A percentile compares a stretch with the other conserved stretches of the same genome.
Evolutionary conservation across 805 yeast species (phyloP).

Genomic region (Pichia rugopelliculosa): DNA sequence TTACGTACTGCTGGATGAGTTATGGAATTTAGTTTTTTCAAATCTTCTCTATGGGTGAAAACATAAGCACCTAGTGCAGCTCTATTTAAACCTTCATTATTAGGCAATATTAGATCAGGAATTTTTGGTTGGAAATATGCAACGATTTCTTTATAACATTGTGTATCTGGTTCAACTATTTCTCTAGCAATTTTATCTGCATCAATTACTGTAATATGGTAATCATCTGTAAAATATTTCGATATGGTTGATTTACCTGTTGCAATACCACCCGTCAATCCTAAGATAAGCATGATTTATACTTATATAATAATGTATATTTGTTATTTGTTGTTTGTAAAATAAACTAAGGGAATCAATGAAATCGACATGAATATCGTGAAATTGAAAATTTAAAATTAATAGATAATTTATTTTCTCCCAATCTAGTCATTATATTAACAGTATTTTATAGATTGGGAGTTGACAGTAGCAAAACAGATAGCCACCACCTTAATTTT

Average conservation of each 20-base stretch:
- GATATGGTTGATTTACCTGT: constrained; percentile 96
- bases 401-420: background rate
- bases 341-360: too few species aligned
- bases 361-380: background rate
- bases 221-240: constrained; percentile 39
- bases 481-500: background rate
- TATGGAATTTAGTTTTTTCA: constrained; percentile 57
- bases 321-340: background rate
- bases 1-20: constrained; percentile 83
- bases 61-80: constrained; percentile 71
- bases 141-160: constrained; percentile 63
- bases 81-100: constrained; percentile 52
- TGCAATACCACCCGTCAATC: constrained; percentile 97
- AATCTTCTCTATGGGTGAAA: constrained; percentile 50
- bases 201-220: constrained; percentile 61
- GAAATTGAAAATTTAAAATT: background rate
- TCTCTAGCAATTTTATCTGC: constrained; percentile 87
- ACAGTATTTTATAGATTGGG: too few species aligned
- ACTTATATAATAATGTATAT: too few species aligned
- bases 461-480: too few species aligned
- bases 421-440: too few species aligned
- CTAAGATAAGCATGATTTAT: constrained; percentile 70
- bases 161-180: constrained; percentile 73
- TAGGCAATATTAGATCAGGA: constrained; percentile 41
- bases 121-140: constrained; percentile 48